Base-by-base conservation (phyloP, 2,329 filamentous ascomycete genomes). In the Westerdykella sp. region DNA sequence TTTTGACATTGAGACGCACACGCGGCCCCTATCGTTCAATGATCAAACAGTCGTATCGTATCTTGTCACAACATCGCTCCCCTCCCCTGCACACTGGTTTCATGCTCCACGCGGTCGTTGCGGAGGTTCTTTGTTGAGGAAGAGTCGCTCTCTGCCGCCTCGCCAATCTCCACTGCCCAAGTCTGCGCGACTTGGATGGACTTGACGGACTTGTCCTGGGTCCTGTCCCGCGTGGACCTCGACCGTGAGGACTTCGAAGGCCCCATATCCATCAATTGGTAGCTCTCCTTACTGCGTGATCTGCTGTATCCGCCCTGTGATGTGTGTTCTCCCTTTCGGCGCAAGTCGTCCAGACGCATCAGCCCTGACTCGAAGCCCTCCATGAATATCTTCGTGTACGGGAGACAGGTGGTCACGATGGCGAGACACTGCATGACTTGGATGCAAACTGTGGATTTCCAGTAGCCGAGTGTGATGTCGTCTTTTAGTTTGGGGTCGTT, bases 331-430 rank as follows among this genome's bases (percentile, higher is more conserved):
- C 44, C 50, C 18, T 44, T 41, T 16, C 51, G 41, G 10, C 51
- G 46, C 16, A 43, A 25, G 15, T 57, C 54, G 32, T 59, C 55
- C 2, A 56, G 41, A 6, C 57, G 51, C 15, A 60, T 48, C 0
- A 57, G 42, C 3, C 55, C 56, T 3, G 51, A 55, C 16, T 61
- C 59, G n/a, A 60, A 49, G 3, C 53, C 53, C 30, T 60, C 50
- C 50, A 63, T 53, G 37, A 62, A 58, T 2, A 57, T 47, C 25
- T 57, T 60, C 21, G 55, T 53, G 43, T 60, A 62, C 1, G 58
- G 55, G 13, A 62, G 48, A 39, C 54, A 59, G 7, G 56, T 56
- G 12, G 59, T 60, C 6, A 57, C 41, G 12, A 62, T 58, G 4
- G 51, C 51, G 28, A 62, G 46, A 13, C 53, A 50, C 36, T 56